Evolutionary conservation across 176 grass and related monocot species (phyloP).

Genomic region (Musa itinerans): DNA sequence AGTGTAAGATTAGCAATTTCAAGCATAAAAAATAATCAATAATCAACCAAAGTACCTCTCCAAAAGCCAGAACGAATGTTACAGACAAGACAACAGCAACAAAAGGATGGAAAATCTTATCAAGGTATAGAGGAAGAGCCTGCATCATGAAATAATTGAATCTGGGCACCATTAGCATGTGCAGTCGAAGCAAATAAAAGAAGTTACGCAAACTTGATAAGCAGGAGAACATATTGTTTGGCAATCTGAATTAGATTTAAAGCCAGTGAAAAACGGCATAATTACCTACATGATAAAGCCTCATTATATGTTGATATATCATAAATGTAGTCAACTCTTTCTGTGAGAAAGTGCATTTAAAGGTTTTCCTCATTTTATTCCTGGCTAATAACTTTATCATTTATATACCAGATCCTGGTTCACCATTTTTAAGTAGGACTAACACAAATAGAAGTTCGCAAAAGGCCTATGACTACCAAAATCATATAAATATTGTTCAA

Average conservation of each 20-base stretch:
- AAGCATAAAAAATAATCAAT: slow-evolving; percentile 8
- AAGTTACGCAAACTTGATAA: neutral
- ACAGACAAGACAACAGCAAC: slow-evolving; percentile 97
- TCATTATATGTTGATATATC: neutral
- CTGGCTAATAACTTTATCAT: no score
- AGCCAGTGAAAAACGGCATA: neutral
- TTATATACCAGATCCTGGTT: no score
- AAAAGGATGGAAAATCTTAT: slow-evolving; percentile 97
- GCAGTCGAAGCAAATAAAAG: neutral
- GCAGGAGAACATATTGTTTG: slow-evolving; percentile 2
- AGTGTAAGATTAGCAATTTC: slow-evolving; percentile 25
- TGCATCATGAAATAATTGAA: slow-evolving; percentile 34
- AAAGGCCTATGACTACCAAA: no score
- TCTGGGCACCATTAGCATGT: slow-evolving; percentile 1
- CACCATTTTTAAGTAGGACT: no score
- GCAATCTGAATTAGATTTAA: neutral
- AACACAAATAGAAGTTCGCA: no score
- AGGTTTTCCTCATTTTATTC: no score
- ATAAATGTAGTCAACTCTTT: neutral
- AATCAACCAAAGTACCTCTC: slow-evolving; percentile 54
- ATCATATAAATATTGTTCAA: no score
- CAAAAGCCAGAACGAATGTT: slow-evolving; percentile 93
- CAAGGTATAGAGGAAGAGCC: slow-evolving; percentile 98
- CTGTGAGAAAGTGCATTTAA: no score
- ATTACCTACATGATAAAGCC: neutral